Base-by-base conservation (phyloP, 2,329 filamentous ascomycete species). In the Juglanconis sp. region DNA sequence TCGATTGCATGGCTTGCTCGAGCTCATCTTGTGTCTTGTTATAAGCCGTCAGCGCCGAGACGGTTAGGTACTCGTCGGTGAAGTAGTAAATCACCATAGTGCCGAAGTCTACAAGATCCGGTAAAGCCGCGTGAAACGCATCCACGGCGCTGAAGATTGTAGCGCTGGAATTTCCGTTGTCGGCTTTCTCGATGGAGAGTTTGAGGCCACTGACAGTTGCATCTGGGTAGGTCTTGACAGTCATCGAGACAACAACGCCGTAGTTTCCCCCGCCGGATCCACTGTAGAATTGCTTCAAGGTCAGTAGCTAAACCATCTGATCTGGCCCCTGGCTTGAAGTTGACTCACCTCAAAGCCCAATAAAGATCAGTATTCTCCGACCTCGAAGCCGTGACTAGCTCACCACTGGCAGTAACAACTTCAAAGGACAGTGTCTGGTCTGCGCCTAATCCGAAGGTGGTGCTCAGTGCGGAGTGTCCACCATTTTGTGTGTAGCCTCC, bases 381-480 rank as follows among this genome's bases (percentile, higher is more conserved):
- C 44, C 69, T 68, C 15, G 71, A 76, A 30, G 74, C 77, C 40
- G 74, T 74, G 11, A 81, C 64, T 35, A 77, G 69, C 7, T 69
- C 63, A 4, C 80, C 80, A 54, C 75, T 72, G 4, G 77, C 73
- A 7, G 76, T 79, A 34, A 83, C 74, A n/a, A 82, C 73, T 56
- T 82, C 73, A 56, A 78, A 75, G 30, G 76, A 73, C n/a, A 82
- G 71, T 11, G 79, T 73, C 64, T 81, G 76, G 65, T 82, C 80
- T 15, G 77, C 76, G 15, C 73, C 79, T 66, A 83, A 74, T 59
- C 83, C 75, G 60, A 80, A 82, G 31, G 77, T 70, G 53, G 76
- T 77, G 36, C 77, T 78, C 53, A 85, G 66, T 3, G 81, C 80
- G 11, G 79, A 81, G 67, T 85, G 81, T 0, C 83, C 83, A 48